Conservation (phyloP, 1,284 basidiomycete genomes). For the Puccinia novopanici region DNA sequence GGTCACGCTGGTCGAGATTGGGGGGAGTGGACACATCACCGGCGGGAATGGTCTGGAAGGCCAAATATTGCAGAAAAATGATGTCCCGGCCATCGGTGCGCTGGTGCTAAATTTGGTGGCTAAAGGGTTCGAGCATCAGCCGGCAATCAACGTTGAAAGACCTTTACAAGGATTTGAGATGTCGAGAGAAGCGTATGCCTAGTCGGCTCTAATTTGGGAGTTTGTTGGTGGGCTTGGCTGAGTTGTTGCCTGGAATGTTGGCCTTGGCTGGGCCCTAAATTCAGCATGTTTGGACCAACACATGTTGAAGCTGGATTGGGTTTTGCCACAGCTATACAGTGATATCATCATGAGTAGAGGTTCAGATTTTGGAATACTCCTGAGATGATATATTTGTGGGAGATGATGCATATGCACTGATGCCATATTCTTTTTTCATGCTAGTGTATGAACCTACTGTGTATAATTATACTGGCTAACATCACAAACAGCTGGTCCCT, state of each 20-base stretch:
- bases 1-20: conserved; percentile 78
- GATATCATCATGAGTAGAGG: no score
- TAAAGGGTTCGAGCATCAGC: conserved; percentile 59
- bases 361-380: no score
- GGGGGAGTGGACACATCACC: conserved; percentile 70
- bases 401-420: no score
- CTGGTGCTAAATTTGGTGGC: conserved; percentile 65
- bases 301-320: conserved; percentile 90
- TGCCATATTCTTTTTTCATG: no score
- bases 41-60: conserved; percentile 72
- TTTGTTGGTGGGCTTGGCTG: no score
- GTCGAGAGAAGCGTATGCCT: conserved; percentile 65
- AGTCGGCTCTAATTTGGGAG: conserved; percentile 20
- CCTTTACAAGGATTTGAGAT: conserved; percentile 54
- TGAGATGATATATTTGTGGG: no score
- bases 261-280: no score
- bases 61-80: conserved; percentile 63
- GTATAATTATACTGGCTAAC: no score
- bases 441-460: no score
- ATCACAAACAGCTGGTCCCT: no score
- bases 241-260: no score
- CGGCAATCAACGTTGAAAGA: conserved; percentile 55
- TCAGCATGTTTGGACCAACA: conserved; percentile 90
- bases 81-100: conserved; percentile 65
- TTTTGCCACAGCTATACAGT: conserved; percentile 76